Percentiles rank a stretch among this genome's conserved stretches.
Conservation (phyloP, 345 rosid genomes). For the Salix brachista region DNA sequence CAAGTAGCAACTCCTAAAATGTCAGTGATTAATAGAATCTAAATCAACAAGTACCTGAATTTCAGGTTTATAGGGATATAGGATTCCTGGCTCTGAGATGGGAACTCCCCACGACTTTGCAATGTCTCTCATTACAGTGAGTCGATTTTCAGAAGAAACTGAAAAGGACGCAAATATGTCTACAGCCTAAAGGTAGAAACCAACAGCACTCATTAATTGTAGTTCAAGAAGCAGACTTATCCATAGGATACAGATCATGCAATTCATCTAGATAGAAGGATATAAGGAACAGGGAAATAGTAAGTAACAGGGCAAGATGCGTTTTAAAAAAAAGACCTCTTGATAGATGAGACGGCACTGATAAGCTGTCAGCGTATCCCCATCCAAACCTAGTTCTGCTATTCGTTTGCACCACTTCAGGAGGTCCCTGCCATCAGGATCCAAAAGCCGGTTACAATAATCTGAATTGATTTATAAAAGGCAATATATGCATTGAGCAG, state of each 20-base stretch:
- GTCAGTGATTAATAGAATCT: background rate
- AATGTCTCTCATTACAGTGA: constrained; percentile 46
- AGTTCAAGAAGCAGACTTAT: background rate
- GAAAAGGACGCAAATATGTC: constrained; percentile 73
- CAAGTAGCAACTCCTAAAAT: constrained; percentile 12
- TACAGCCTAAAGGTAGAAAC: constrained; percentile 51
- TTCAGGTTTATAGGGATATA: constrained; percentile 58
- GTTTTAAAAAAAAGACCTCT: constrained; percentile 48
- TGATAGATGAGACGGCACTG: constrained; percentile 54
- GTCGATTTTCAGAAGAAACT: constrained; percentile 45
- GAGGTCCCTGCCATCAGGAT: constrained; percentile 68
- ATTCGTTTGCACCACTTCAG: constrained; percentile 93
- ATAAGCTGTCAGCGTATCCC: constrained; percentile 37
- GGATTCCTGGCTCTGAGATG: constrained; percentile 31
- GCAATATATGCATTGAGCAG: background rate
- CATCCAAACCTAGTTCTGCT: constrained; percentile 29
- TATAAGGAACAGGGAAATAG: background rate
- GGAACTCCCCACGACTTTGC: constrained; percentile 65
- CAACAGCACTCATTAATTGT: constrained; percentile 4
- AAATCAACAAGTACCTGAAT: constrained; percentile 59
- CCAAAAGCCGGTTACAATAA: constrained; percentile 16
- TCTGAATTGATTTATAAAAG: background rate
- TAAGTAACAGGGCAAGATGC: background rate
- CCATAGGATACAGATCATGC: background rate
- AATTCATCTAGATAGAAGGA: background rate